A percentile compares a stretch with the other conserved stretches of the same genome.
Conservation (phyloP, 352 stramenopile species). For the Phytophthora fragariae region DNA sequence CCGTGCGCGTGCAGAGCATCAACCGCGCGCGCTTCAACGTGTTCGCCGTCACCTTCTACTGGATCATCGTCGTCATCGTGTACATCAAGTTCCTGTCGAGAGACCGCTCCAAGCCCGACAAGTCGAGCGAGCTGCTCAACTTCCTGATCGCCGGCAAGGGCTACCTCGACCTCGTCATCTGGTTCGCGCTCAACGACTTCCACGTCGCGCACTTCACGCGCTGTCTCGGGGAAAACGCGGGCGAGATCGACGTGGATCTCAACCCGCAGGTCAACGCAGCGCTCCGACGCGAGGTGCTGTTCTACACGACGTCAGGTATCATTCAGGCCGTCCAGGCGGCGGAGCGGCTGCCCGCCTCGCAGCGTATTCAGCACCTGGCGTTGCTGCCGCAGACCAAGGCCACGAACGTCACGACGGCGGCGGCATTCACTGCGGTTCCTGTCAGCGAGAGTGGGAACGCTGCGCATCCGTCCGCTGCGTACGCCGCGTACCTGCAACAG, state of each 20-base stretch:
- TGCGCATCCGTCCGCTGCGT: conserved; percentile 40
- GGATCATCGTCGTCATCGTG: conserved; percentile 79
- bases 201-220: conserved; percentile 79
- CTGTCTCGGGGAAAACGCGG: conserved; percentile 59
- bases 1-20: conserved; percentile 86
- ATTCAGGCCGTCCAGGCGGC: conserved; percentile 88
- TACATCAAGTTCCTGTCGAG: conserved; percentile 84
- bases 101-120: conserved; percentile 61
- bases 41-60: conserved; percentile 90
- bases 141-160: conserved; percentile 89
- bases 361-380: conserved; percentile 86
- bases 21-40: conserved; percentile 90
- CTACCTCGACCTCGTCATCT: conserved; percentile 91
- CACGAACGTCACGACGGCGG: conserved; percentile 29
- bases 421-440: conserved; percentile 40
- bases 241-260: conserved; percentile 82
- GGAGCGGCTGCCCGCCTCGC: conserved; percentile 72
- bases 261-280: conserved; percentile 91
- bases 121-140: conserved; percentile 81
- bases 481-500: conserved; percentile 65
- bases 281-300: conserved; percentile 88
- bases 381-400: conserved; percentile 80
- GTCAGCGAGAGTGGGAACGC: conserved; percentile 36
- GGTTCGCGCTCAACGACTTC: conserved; percentile 90
- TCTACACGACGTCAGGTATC: conserved; percentile 92